These are phyloP conservation scores for Salvia hispanica DNA, from an alignment of 257 asterid genomes.

Conservation along the genomic window DNA sequence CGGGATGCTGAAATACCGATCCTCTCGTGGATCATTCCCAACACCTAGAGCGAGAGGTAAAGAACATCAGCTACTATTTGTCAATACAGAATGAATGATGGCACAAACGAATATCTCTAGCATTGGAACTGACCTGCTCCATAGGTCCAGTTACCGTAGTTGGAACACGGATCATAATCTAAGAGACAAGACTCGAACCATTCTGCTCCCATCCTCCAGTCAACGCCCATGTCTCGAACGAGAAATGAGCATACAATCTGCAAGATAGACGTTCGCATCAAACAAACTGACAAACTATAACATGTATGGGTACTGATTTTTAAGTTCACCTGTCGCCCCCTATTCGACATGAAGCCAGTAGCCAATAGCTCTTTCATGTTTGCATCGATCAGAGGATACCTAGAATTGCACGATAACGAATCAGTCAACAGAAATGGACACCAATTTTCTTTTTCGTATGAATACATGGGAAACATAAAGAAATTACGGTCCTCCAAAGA, in stretches of 20 bases:
- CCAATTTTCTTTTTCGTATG: neutral
- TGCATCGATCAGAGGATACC: constrained; percentile 95
- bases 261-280: neutral
- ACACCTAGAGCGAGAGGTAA: constrained; percentile 54
- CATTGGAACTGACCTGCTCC: constrained; percentile 78
- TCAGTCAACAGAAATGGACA: constrained; percentile 9
- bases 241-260: constrained; percentile 97
- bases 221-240: constrained; percentile 94
- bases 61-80: neutral
- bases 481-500: neutral
- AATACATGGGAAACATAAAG: neutral
- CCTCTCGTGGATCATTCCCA: constrained; percentile 97
- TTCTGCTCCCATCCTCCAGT: constrained; percentile 99
- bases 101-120: neutral
- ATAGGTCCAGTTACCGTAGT: constrained; percentile 94
- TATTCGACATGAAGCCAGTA: constrained; percentile 98
- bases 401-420: constrained; percentile 23
- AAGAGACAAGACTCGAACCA: constrained; percentile 95
- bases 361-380: constrained; percentile 79
- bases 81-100: neutral
- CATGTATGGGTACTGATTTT: too few relatives aligned
- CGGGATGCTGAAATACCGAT: constrained; percentile 94
- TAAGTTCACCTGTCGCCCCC: constrained; percentile 82
- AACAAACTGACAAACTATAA: neutral
- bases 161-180: constrained; percentile 96